Conservation (phyloP, 495 filamentous ascomycete species). For the Glarea lozoyensis region DNA sequence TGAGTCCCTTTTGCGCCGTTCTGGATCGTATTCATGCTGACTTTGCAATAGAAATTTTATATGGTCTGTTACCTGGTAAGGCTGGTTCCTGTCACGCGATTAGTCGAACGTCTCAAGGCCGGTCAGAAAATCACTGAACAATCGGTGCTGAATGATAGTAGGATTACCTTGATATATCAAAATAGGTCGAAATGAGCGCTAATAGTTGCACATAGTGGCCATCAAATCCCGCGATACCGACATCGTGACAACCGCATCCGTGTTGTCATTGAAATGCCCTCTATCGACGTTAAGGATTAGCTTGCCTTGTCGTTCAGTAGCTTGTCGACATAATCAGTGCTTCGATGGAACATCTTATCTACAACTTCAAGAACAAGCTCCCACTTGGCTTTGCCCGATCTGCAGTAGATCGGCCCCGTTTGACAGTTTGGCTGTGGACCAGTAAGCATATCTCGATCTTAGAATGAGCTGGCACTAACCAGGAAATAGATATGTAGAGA, state of each 20-base stretch:
- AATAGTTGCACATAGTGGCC: conserved; percentile 56
- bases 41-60: conserved; percentile 58
- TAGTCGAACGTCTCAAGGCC: conserved; percentile 57
- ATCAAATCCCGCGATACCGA: conserved; percentile 79
- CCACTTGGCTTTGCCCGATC: conserved; percentile 88
- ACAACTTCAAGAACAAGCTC: conserved; percentile 89
- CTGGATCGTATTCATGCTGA: conserved; percentile 8
- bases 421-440: conserved; percentile 74
- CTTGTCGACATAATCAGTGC: conserved; percentile 86
- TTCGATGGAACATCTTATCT: conserved; percentile 94
- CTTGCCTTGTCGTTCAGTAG: conserved; percentile 66
- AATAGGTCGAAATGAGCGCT: too few relatives aligned
- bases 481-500: conserved; percentile 83
- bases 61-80: conserved; percentile 66
- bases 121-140: conserved; percentile 70
- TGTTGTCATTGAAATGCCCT: conserved; percentile 88
- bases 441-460: conserved; percentile 42
- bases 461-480: conserved; percentile 1
- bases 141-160: conserved; percentile 78
- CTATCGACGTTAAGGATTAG: conserved; percentile 75
- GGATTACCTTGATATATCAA: conserved; percentile 22
- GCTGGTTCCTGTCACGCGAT: conserved; percentile 57
- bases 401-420: conserved; percentile 80
- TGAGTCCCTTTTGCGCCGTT: conserved; percentile 7
- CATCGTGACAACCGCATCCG: conserved; percentile 74